Base-by-base conservation (phyloP, 1,284 basidiomycete species). In the Melanopsichium pennsylvanicum region DNA sequence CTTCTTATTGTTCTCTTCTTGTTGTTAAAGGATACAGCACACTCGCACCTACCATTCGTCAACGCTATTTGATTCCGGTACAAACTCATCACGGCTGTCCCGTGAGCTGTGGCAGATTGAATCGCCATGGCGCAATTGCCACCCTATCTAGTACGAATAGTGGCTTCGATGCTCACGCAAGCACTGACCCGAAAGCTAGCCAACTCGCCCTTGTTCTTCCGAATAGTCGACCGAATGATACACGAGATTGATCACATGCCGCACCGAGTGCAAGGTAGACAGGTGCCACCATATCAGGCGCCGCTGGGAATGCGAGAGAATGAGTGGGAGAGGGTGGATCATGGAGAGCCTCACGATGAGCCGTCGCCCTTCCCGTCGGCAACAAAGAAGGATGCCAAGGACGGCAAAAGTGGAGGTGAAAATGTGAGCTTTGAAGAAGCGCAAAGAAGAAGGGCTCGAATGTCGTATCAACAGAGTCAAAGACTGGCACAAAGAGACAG, bases 201-300 rank as follows among this genome's bases (percentile, higher is more conserved):
- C 31, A 42, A 55, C 32, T 74, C 71, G 12, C 73, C 73, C 5
- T 54, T 70, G 4, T 75, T 74, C 63, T 74, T 74, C 42, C 49
- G 67, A 26, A 32, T 70, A 21, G 69, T 75, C 35, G 71, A 73
- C 25, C 56, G 73, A 13, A 69, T 72, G 71, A 66, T 75, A 25
- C 73, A 75, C 57, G 73, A 75, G 22, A 62, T 69, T 31, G 73
- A 75, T 41, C 73, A 75, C 49, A 52, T 73, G 51, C 70, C 70
- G 15, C 63, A 71, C 25, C 40, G 73, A 13, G 22, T 75, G 6
- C 63, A 75, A 26, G 73, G 73, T 2, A 54, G 59, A 10, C 69
- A 68, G 19, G 62, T 74, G 2, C 72, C 71, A 2, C 45, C 63
- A 1, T 75, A 72, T n/a, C 66, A 64, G 22, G 55, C 68, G 23